Evolutionary conservation across 805 yeast genomes (phyloP).

Genomic region (Yamadazyma nakazawae): DNA sequence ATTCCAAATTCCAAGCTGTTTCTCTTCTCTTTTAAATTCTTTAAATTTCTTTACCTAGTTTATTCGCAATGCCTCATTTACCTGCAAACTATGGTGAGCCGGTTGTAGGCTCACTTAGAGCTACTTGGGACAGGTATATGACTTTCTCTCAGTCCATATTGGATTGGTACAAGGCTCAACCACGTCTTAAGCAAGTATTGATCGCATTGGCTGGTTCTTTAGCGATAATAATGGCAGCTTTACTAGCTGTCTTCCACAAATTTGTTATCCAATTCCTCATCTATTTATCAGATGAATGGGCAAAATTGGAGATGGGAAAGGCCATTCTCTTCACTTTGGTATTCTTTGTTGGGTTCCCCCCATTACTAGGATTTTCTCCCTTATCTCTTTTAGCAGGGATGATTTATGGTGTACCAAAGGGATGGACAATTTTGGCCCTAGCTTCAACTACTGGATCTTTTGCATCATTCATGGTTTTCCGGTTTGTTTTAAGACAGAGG

Average conservation of each 20-base stretch:
- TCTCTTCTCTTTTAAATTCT: neutral
- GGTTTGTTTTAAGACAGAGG: conserved; percentile 51
- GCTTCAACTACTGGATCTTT: conserved; percentile 75
- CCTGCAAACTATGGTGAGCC: conserved; percentile 1
- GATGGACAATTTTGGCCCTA: conserved; percentile 72
- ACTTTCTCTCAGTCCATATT: neutral
- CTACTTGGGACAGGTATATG: neutral
- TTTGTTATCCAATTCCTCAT: conserved; percentile 36
- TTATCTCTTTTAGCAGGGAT: conserved; percentile 69
- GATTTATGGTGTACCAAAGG: conserved; percentile 74
- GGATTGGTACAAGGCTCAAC: conserved; percentile 21
- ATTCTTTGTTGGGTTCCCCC: conserved; percentile 81
- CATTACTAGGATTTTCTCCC: conserved; percentile 77
- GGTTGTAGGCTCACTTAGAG: conserved; percentile 1
- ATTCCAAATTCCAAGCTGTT: neutral
- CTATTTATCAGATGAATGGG: conserved; percentile 44
- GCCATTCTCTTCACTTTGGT: conserved; percentile 50
- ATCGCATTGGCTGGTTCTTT: conserved; percentile 18
- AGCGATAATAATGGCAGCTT: conserved; percentile 1
- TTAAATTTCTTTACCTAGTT: neutral
- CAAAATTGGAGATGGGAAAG: conserved; percentile 36
- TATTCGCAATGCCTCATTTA: conserved; percentile 2
- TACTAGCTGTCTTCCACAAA: conserved; percentile 30
- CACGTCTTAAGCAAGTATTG: conserved; percentile 14
- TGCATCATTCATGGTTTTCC: conserved; percentile 65